Base-by-base conservation (phyloP, 1,284 basidiomycete species). In the Apiotrichum gracile region DNA sequence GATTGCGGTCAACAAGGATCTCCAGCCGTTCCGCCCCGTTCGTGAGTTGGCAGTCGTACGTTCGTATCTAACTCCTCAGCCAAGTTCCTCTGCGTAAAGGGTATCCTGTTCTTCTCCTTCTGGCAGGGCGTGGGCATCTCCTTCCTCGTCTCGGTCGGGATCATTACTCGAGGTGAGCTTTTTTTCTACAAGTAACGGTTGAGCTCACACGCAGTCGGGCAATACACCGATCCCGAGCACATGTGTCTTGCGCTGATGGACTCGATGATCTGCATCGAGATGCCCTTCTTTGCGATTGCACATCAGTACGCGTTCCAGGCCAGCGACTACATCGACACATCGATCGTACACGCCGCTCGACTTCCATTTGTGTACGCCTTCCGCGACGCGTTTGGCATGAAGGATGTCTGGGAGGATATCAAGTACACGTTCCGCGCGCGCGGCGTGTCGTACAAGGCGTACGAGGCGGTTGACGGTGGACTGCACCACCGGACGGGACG, bases 21-120 rank as follows among this genome's bases (percentile, higher is more conserved):
- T 97, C 42, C 86, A 87, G 70, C 89, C 90, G 3, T 92, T 92
- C 77, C 80, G 89, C 82, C 85, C 68, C 60, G 82, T 79, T 40
- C 62, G 57, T 75, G 50, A 66, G 68, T 67, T 25, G 25, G 1
- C 4, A 16, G 2, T 4, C n/a, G 7, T 5, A 10, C 1, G 2
- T 27, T 10, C n/a, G 31, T 29, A 43, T 24, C 43, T 0, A 50
- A 47, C 19, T 9, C 2, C 81, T n/a, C 88, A 72, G 91, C 91
- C 8, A 96, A 97, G 74, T 98, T 98, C 75, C 83, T 98, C 24
- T 97, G 92, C 70, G 90, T 98, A 65, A 97, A 98, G 72, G 92
- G 91, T 45, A 93, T 98, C 61, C 81, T 98, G 40, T 97, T 97
- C 80, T 94, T 96, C 76, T 93, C 88, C 0, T 99, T 98, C 78